A percentile compares a stretch with the other conserved stretches of the same genome.
Conservation (phyloP, 2,329 filamentous ascomycete species). For the Allantophomopsis lycopodina region DNA sequence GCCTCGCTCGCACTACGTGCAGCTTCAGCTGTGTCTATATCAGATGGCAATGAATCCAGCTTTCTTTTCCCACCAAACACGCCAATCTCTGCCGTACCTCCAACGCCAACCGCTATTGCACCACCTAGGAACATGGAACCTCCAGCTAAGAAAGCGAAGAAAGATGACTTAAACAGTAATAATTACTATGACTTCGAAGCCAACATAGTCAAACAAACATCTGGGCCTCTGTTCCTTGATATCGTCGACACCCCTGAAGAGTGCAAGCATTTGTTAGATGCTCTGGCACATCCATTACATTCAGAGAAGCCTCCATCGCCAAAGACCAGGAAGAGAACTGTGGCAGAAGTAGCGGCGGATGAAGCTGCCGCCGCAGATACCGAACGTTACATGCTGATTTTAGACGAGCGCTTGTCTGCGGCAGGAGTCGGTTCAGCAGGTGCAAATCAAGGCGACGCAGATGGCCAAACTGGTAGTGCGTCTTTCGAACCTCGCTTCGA, state of each 20-base stretch:
- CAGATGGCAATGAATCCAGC: no score
- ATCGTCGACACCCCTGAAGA: conserved; percentile 58
- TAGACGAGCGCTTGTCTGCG: conserved; percentile 69
- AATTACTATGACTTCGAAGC: conserved; percentile 67
- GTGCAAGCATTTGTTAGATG: conserved; percentile 57
- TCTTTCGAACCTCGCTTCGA: conserved; percentile 80
- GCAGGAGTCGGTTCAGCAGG: conserved; percentile 42
- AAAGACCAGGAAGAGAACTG: conserved; percentile 83
- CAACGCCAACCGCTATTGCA: conserved; percentile 29
- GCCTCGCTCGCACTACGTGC: conserved; percentile 46
- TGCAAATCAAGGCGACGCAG: conserved; percentile 47
- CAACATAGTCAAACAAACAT: conserved; percentile 59
- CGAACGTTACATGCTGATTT: conserved; percentile 83
- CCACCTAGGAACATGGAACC: conserved; percentile 40
- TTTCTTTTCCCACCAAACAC: conserved; percentile 39
- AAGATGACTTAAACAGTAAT: conserved; percentile 57
- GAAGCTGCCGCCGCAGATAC: conserved; percentile 81
- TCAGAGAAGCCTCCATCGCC: conserved; percentile 64
- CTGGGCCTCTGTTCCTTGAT: conserved; percentile 63
- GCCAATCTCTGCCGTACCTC: conserved; percentile 42
- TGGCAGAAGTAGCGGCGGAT: conserved; percentile 89
- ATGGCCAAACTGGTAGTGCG: conserved; percentile 57
- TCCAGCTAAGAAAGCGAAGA: conserved; percentile 55
- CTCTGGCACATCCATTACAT: conserved; percentile 65
- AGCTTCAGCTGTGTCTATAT: no score